These are phyloP conservation scores for Fusarium pilosicola DNA, from an alignment of 2,329 filamentous ascomycete genomes.

Conservation along the genomic window DNA sequence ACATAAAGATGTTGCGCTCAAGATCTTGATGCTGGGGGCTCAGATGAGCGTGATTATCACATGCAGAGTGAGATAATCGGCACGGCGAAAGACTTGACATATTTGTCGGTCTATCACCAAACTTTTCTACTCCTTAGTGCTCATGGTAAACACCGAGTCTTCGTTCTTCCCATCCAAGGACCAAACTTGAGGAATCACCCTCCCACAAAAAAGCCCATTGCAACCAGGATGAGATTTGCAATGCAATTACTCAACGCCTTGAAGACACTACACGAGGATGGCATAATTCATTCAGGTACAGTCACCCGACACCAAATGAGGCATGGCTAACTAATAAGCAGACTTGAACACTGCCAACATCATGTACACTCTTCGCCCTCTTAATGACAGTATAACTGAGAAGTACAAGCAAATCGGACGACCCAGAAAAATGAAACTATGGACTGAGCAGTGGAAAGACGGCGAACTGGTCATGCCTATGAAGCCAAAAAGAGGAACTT, in stretches of 20 bases:
- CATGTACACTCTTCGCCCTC: background rate
- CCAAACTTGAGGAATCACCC: background rate
- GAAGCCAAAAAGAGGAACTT: fast-evolving
- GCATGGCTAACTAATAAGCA: background rate
- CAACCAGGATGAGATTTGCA: fast-evolving
- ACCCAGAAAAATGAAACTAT: background rate
- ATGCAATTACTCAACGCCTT: fast-evolving
- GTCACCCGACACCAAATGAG: fast-evolving
- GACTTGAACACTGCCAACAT: background rate
- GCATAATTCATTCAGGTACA: background rate
- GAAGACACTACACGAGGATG: fast-evolving
- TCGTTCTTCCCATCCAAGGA: background rate
- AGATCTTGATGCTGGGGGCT: background rate
- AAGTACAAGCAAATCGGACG: background rate
- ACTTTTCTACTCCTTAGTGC: fast-evolving
- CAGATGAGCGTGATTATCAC: fast-evolving
- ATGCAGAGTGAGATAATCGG: background rate
- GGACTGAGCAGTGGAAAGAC: background rate
- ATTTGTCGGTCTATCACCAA: fast-evolving
- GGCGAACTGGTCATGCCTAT: fast-evolving
- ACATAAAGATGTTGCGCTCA: background rate
- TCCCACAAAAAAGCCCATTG: fast-evolving
- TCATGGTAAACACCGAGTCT: fast-evolving
- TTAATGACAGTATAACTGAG: fast-evolving
- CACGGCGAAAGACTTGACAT: fast-evolving